Conservation (phyloP, 2,329 filamentous ascomycete species). For the Sphaceloma murrayae region DNA sequence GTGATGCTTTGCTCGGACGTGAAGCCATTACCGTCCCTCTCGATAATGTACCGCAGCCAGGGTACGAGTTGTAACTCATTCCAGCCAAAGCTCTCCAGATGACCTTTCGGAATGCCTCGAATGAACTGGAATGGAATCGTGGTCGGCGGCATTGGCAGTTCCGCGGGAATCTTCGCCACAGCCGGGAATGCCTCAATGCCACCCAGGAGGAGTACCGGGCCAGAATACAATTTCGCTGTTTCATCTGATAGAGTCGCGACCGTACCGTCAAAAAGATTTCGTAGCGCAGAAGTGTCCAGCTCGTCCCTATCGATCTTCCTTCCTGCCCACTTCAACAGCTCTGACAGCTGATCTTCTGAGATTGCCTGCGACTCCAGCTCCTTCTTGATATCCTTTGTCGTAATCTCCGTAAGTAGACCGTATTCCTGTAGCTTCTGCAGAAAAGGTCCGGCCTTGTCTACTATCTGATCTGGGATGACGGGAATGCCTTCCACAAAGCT, state of each 20-base stretch:
- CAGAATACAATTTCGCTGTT: conserved; percentile 45
- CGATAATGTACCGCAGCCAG: conserved; percentile 77
- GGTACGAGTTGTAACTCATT: conserved; percentile 70
- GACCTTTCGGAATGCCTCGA: conserved; percentile 52
- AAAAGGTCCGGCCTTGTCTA: conserved; percentile 58
- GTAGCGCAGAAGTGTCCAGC: conserved; percentile 58
- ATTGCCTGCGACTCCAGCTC: conserved; percentile 78
- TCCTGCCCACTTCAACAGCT: conserved; percentile 78
- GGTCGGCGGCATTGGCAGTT: conserved; percentile 66
- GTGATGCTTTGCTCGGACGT: conserved; percentile 60
- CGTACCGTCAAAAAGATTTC: conserved; percentile 66
- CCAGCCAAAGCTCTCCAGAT: conserved; percentile 79
- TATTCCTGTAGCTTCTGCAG: conserved; percentile 73
- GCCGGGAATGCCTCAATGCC: conserved; percentile 67
- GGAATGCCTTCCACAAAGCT: conserved; percentile 84
- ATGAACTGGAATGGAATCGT: conserved; percentile 83
- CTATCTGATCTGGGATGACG: conserved; percentile 67
- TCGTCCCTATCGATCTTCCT: conserved; percentile 62
- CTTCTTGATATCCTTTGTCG: conserved; percentile 71
- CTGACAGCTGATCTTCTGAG: conserved; percentile 63
- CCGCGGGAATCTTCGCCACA: conserved; percentile 68
- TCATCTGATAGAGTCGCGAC: conserved; percentile 55
- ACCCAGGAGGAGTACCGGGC: conserved; percentile 66
- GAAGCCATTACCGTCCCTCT: conserved; percentile 51
- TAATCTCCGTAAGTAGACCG: conserved; percentile 79